phyloP scores from a whole-genome alignment of 306 rosid genomes.

The Vigna unguiculata region DNA sequence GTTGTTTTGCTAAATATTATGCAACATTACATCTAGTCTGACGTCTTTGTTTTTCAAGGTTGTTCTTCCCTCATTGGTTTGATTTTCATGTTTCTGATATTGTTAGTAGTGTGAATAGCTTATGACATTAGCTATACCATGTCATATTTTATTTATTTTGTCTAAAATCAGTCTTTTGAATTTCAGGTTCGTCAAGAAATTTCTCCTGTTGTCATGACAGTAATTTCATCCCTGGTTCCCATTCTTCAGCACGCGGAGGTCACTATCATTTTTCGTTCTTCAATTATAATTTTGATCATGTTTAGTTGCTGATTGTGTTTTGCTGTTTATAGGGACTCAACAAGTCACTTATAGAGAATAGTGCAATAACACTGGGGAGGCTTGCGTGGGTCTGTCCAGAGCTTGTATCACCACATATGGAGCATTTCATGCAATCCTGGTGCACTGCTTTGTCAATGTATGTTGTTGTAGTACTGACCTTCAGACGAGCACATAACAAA shows the following conservation, averaged over 20 bases:
- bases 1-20: conserved; percentile 13
- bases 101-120: neutral
- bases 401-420: conserved; percentile 95
- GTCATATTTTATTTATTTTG: conserved; percentile 21
- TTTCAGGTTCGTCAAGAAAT: conserved; percentile 93
- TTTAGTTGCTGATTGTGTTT: conserved; percentile 42
- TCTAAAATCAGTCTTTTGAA: conserved; percentile 26
- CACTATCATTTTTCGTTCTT: conserved; percentile 41
- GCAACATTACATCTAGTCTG: neutral
- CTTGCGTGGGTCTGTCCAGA: conserved; percentile 99
- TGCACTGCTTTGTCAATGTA: conserved; percentile 93
- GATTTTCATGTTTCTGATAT: conserved; percentile 31
- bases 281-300: conserved; percentile 36
- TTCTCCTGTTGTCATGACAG: conserved; percentile 81
- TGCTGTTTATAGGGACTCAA: conserved; percentile 71
- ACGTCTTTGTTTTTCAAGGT: conserved; percentile 11
- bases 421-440: conserved; percentile 98
- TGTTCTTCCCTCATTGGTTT: conserved; percentile 4
- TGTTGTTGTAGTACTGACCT: conserved; percentile 47
- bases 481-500: neutral
- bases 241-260: conserved; percentile 94
- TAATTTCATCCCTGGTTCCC: conserved; percentile 85
- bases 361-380: conserved; percentile 99
- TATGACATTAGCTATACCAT: conserved; percentile 2
- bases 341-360: conserved; percentile 89